Base-by-base conservation (phyloP, 78 protist species). In the Speleostelium caveatum region DNA sequence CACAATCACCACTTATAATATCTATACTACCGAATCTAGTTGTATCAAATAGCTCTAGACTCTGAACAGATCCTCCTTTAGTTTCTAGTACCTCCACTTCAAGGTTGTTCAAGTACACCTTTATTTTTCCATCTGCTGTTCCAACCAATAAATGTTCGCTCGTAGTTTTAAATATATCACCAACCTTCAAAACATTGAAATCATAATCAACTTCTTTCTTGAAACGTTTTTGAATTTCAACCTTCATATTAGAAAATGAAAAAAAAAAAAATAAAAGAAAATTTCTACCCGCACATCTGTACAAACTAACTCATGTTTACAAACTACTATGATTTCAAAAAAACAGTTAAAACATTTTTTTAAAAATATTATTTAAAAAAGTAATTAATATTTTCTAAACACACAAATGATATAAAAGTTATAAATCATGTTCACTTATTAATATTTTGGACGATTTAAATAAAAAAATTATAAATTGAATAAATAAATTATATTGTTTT, bases 111-210 rank as follows among this genome's bases (percentile, higher is more conserved):
- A 58, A 28, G 42, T 83, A 83, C 21, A 83, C 76, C 39, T 36
- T 83, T 28, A 83, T 83, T 14, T 60, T 68, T 33, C 90, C 90
- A 83, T 83, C 90, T 8, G 28, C 61, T 22, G 71, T 56, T 6
- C 90, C 90, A 83, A 83, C 35, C 32, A 83, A 67, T 59, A 83
- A 32, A 69, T 83, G 76, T 53, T 69, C 59, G 12, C 62, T 69
- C 69, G 76, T 69, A 51, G 62, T 55, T 69, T 83, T 83, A 39
- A 83, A 83, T 30, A 83, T 39, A 39, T 67, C 79, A 41, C 76
- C 90, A 59, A 83, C 78, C 32, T 41, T n/a, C 45, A 83, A 59
- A 19, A 71, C 76, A 83, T 83, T 83, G n/a, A 83, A 83, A 30
- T 69, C 77, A 59, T 55, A 83, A 26, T 49, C 88, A 53, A 65